phyloP scores from a whole-genome alignment of 2,329 filamentous ascomycete species.

The Colletotrichum lini region DNA sequence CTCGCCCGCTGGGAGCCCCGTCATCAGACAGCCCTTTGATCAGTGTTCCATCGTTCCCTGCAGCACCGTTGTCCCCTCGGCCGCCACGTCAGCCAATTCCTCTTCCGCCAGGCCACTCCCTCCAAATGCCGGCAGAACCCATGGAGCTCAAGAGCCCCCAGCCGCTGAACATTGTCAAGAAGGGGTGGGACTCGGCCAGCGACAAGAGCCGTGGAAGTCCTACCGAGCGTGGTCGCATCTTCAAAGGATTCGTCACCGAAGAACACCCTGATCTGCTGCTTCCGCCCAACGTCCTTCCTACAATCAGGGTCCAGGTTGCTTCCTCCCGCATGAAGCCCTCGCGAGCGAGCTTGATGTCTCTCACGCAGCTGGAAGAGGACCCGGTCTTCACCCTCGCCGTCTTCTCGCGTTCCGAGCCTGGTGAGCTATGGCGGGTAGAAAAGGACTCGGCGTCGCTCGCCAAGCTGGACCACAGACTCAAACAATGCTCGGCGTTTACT shows the following conservation, averaged over 20 bases:
- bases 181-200: slow-evolving; percentile 48
- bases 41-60: slow-evolving; percentile 75
- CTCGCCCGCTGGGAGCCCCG: slow-evolving; percentile 63
- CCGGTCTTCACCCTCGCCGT: slow-evolving; percentile 94
- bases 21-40: slow-evolving; percentile 48
- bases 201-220: slow-evolving; percentile 56
- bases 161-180: slow-evolving; percentile 57
- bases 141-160: slow-evolving; percentile 57
- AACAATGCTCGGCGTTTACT: slow-evolving; percentile 79
- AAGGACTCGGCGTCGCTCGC: slow-evolving; percentile 88
- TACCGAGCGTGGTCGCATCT: slow-evolving; percentile 70
- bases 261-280: slow-evolving; percentile 90
- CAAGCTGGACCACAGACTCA: slow-evolving; percentile 86
- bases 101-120: slow-evolving; percentile 77
- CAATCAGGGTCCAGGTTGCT: slow-evolving; percentile 87
- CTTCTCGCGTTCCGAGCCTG: slow-evolving; percentile 80
- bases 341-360: slow-evolving; percentile 83
- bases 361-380: slow-evolving; percentile 88
- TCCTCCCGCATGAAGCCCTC: slow-evolving; percentile 97
- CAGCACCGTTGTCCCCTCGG: slow-evolving; percentile 77
- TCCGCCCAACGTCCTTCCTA: slow-evolving; percentile 88
- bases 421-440: slow-evolving; percentile 93
- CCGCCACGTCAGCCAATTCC: slow-evolving; percentile 81
- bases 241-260: slow-evolving; percentile 84
- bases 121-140: slow-evolving; percentile 65